Evolutionary conservation across 441 rosid genomes (phyloP).

Genomic region (Eruca vesicaria): DNA sequence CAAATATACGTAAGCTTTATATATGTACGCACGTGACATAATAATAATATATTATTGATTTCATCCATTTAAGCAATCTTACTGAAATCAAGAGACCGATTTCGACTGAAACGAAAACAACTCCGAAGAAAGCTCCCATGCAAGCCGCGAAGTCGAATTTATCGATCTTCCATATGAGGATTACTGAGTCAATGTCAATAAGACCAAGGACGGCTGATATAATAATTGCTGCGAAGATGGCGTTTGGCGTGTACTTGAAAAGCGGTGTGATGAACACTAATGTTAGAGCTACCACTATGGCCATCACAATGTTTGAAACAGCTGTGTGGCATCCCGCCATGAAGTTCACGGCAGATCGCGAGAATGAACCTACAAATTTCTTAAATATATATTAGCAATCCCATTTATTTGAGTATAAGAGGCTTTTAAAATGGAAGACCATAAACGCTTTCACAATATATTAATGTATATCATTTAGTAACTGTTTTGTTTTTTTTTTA

Average conservation of each 20-base stretch:
- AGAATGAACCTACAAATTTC: conserved; percentile 69
- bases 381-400: not conserved
- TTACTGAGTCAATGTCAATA: conserved; percentile 54
- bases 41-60: no score
- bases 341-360: conserved; percentile 82
- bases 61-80: conserved; percentile 22
- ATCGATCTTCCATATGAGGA: conserved; percentile 60
- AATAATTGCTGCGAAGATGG: conserved; percentile 76
- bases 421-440: not conserved
- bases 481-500: not conserved
- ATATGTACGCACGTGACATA: no score
- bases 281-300: conserved; percentile 61
- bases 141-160: conserved; percentile 70
- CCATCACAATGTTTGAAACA: conserved; percentile 63
- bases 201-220: conserved; percentile 66
- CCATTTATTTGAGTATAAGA: not conserved
- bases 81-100: conserved; percentile 84
- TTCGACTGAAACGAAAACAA: conserved; percentile 69
- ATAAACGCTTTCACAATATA: not conserved
- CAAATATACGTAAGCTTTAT: not conserved
- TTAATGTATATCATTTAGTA: not conserved
- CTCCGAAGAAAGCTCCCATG: conserved; percentile 95
- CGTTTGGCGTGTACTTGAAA: conserved; percentile 93
- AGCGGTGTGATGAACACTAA: conserved; percentile 78
- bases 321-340: conserved; percentile 67